Evolutionary conservation across 352 stramenopile genomes (phyloP), one percentile per base, ranked within the genome.

Genomic region (Phytophthora tubulina): DNA sequence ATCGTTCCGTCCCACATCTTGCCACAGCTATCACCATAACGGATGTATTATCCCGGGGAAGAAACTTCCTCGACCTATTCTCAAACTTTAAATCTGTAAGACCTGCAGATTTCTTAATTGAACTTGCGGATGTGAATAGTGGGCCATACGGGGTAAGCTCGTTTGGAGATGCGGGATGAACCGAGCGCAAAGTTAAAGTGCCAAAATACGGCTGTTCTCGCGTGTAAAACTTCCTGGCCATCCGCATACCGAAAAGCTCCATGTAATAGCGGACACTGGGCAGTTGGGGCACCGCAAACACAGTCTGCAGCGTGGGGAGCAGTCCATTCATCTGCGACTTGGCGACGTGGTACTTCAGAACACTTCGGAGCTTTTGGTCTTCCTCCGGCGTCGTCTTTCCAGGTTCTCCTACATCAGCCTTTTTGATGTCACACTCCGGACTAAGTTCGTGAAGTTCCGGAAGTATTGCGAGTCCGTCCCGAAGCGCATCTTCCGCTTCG

Each of bases 181-280:
- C 67, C 57, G 52, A 69, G 60, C 67, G 58, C 51, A 74, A 69
- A 63, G 52, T 69, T 74, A 61, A 67, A 72, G 55, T 67, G 38
- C 55, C 48, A 62, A 70, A 63, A 65, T 59, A 21, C 33, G 21
- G 44, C 89, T 77, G 8, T 85, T 81, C 3, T 75, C 57, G 1
- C 35, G 30, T 0, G 88, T 21, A 85, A 48, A 91, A 93, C 7
- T 78, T 81, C 48, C 79, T 68, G 4, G 79, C 59, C 21, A 95
- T 69, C 6, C 82, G 86, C 85, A 96, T 96, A 14, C 71, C 76
- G n/a, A 95, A 86, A 13, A 94, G 68, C 61, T 96, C 89, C 74
- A 94, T 91, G 76, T 93, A 96, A 62, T 90, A 93, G 0, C 89
- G 85, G 39, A 95, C 83, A 21, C 76, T 77, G 3, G 84, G 80